Percentiles rank a stretch among this genome's conserved stretches.
Evolutionary conservation across 2,329 filamentous ascomycete species (phyloP).

Genomic region (Tolypocladium paradoxum): DNA sequence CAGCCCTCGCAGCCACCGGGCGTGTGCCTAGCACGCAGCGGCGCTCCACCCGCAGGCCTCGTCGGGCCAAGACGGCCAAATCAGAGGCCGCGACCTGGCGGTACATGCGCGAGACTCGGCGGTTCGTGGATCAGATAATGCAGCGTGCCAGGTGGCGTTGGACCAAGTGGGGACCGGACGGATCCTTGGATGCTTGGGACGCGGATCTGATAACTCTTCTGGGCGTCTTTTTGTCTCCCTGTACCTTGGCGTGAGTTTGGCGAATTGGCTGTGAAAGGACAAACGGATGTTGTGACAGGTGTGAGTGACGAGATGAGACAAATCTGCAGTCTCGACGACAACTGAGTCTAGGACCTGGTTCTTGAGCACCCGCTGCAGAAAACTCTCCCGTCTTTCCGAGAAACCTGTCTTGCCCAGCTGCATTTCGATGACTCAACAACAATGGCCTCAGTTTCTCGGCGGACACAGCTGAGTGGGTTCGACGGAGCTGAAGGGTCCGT

Average conservation of each 20-base stretch:
- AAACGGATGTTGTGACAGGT: too few species aligned
- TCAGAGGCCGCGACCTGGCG: neutral
- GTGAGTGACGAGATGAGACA: too few species aligned
- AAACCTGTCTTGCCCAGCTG: neutral
- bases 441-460: neutral
- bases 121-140: constrained; percentile 1
- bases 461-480: neutral
- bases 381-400: neutral
- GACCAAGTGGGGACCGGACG: neutral
- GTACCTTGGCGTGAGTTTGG: too few species aligned
- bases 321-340: too few species aligned
- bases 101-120: neutral
- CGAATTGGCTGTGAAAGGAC: neutral
- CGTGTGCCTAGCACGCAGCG: neutral
- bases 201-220: constrained; percentile 2
- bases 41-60: neutral
- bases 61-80: neutral
- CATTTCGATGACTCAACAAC: neutral
- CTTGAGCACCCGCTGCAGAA: too few species aligned
- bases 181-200: neutral
- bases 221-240: neutral
- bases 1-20: neutral
- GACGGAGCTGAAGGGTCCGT: neutral
- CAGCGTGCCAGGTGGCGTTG: neutral
- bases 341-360: too few species aligned